phyloP scores from a whole-genome alignment of 2,329 filamentous ascomycete genomes.

The Aspergillus luchuensis region DNA sequence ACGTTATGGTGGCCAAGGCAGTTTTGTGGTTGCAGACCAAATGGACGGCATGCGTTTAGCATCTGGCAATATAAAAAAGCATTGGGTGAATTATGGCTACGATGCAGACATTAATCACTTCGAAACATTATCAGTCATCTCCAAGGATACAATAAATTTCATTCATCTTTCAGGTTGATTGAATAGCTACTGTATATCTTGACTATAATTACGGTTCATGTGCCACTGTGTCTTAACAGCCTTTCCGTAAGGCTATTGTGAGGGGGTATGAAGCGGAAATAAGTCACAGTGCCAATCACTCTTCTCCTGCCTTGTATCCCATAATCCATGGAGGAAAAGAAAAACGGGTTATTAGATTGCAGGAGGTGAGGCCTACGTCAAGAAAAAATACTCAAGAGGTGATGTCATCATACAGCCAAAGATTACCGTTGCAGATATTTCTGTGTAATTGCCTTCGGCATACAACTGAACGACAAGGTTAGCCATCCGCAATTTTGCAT shows the following conservation, averaged over 20 bases:
- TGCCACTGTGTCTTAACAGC: slow-evolving; percentile 46
- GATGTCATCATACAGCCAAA: background rate
- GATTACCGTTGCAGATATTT: slow-evolving; percentile 54
- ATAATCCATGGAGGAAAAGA: slow-evolving; percentile 52
- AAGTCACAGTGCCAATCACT: slow-evolving; percentile 47
- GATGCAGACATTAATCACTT: too few species aligned
- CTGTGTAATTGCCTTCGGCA: slow-evolving; percentile 68
- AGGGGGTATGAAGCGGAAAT: slow-evolving; percentile 44
- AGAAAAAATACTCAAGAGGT: background rate
- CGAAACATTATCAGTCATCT: too few species aligned
- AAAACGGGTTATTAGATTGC: slow-evolving; percentile 70
- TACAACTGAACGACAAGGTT: slow-evolving; percentile 54
- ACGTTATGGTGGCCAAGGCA: too few species aligned
- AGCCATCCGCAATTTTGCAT: background rate
- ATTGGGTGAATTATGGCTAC: too few species aligned
- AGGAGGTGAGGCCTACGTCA: slow-evolving; percentile 51
- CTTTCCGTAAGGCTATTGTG: slow-evolving; percentile 36
- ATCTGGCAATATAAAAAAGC: too few species aligned
- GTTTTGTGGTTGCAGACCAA: too few species aligned
- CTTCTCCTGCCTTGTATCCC: slow-evolving; percentile 74
- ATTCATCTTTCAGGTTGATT: background rate
- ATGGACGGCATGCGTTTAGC: too few species aligned
- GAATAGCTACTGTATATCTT: background rate
- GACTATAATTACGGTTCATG: slow-evolving; percentile 21
- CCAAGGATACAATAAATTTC: too few species aligned